These are phyloP conservation scores for Geum urbanum DNA, from an alignment of 306 rosid genomes.

Conservation along the genomic window DNA sequence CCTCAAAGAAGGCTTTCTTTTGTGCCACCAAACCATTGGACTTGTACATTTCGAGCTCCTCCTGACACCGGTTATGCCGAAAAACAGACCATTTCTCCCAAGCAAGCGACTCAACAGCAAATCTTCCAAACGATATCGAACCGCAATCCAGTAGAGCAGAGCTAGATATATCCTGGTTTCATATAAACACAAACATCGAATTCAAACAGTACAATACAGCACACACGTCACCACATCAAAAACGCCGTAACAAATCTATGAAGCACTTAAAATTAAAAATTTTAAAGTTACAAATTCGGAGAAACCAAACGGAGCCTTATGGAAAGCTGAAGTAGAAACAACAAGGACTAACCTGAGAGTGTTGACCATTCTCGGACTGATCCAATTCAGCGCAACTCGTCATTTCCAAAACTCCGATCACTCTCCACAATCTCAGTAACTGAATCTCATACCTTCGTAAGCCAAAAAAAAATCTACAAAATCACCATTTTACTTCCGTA, in stretches of 20 bases:
- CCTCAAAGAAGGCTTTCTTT: slow-evolving; percentile 39
- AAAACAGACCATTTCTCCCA: slow-evolving; percentile 40
- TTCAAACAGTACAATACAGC: background rate
- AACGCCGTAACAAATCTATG: background rate
- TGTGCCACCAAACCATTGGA: slow-evolving; percentile 36
- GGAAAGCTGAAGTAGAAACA: background rate
- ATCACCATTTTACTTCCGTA: too few species aligned
- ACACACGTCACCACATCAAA: background rate
- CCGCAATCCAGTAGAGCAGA: slow-evolving; percentile 27
- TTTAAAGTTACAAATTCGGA: too few species aligned
- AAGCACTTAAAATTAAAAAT: background rate
- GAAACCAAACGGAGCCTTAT: background rate
- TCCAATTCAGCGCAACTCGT: slow-evolving; percentile 19
- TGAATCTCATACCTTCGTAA: background rate
- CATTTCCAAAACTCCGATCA: slow-evolving; percentile 6
- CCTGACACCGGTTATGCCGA: slow-evolving; percentile 29
- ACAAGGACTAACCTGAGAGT: slow-evolving; percentile 13
- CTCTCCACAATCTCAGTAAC: background rate
- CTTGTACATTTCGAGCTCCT: slow-evolving; percentile 39
- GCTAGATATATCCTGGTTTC: slow-evolving; percentile 16
- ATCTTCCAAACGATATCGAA: slow-evolving; percentile 40
- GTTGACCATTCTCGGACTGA: slow-evolving; percentile 10
- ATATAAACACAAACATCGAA: background rate
- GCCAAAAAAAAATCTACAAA: background rate
- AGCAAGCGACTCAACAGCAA: slow-evolving; percentile 29